phyloP scores from a whole-genome alignment of 768 basidiomycete species.

The Leucocoprinus leucothites region DNA sequence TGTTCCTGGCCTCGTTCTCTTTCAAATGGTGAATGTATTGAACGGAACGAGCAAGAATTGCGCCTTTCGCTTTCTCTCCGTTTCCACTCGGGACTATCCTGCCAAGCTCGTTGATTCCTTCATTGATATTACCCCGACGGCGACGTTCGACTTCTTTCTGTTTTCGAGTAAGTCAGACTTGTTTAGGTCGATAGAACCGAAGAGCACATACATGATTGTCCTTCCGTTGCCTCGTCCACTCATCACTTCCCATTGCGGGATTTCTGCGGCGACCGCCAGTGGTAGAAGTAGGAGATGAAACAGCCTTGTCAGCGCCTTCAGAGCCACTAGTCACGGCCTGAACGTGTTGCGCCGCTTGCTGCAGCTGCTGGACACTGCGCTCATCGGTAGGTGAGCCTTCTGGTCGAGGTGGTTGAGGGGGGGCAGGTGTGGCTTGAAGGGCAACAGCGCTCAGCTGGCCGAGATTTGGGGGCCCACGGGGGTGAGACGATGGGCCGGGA shows the following conservation, averaged over 20 bases:
- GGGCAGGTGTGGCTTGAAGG: constrained; percentile 39
- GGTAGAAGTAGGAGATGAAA: constrained; percentile 21
- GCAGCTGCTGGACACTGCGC: constrained; percentile 9
- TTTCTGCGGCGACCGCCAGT: constrained; percentile 50
- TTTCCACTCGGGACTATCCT: constrained; percentile 85
- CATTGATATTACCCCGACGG: constrained; percentile 93
- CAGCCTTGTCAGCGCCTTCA: constrained; percentile 1
- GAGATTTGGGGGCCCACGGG: constrained; percentile 62
- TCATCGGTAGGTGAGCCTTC: constrained; percentile 11
- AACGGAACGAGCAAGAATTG: constrained; percentile 83
- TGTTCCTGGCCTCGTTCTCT: constrained; percentile 86
- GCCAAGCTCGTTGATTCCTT: constrained; percentile 91
- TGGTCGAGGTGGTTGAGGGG: constrained; percentile 18
- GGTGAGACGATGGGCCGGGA: constrained; percentile 72
- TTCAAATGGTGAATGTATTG: constrained; percentile 91
- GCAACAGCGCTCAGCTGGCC: constrained; percentile 56
- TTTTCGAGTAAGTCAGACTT: background rate
- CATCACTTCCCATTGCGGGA: constrained; percentile 67
- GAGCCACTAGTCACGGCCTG: constrained; percentile 1
- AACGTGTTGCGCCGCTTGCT: constrained; percentile 10
- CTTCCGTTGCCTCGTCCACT: constrained; percentile 78
- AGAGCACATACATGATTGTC: constrained; percentile 67
- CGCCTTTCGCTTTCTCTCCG: constrained; percentile 87
- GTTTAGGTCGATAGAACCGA: constrained; percentile 1
- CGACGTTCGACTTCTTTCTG: constrained; percentile 99